Evolutionary conservation across 192 early-diverging fungal genomes (phyloP).

Genomic region (Mortierella antarctica): DNA sequence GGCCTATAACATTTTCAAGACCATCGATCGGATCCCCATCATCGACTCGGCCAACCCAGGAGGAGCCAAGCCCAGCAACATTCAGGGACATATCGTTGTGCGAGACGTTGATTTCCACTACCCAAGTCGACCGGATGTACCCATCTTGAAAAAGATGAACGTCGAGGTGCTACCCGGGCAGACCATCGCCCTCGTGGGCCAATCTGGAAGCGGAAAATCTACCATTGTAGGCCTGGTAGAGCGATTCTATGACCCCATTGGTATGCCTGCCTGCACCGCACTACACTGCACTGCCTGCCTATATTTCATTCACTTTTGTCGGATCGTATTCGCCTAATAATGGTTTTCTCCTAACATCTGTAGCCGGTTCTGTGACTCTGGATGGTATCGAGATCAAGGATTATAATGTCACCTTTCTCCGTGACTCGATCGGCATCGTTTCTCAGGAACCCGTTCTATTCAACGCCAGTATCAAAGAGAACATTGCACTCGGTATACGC

Average conservation of each 20-base stretch:
- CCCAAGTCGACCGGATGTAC: slow-evolving; percentile 85
- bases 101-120: slow-evolving; percentile 84
- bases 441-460: slow-evolving; percentile 94
- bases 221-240: slow-evolving; percentile 87
- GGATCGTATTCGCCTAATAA: background rate
- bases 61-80: slow-evolving; percentile 58
- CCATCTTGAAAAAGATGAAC: slow-evolving; percentile 78
- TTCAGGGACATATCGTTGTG: slow-evolving; percentile 80
- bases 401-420: slow-evolving; percentile 84
- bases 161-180: slow-evolving; percentile 80
- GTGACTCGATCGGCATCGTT: slow-evolving; percentile 90
- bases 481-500: slow-evolving; percentile 78
- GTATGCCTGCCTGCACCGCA: background rate
- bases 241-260: slow-evolving; percentile 83
- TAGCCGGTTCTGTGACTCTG: slow-evolving; percentile 67
- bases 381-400: slow-evolving; percentile 83
- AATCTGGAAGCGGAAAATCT: slow-evolving; percentile 84
- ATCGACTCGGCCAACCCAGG: slow-evolving; percentile 72
- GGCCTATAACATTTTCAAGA: slow-evolving; percentile 80
- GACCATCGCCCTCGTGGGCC: slow-evolving; percentile 67
- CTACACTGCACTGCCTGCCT: too few species aligned
- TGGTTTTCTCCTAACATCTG: background rate
- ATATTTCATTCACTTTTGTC: background rate
- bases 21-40: slow-evolving; percentile 82
- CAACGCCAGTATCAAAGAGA: slow-evolving; percentile 79